phyloP scores from a whole-genome alignment of 2,329 filamentous ascomycete genomes.

The Bipolaris victoriae region DNA sequence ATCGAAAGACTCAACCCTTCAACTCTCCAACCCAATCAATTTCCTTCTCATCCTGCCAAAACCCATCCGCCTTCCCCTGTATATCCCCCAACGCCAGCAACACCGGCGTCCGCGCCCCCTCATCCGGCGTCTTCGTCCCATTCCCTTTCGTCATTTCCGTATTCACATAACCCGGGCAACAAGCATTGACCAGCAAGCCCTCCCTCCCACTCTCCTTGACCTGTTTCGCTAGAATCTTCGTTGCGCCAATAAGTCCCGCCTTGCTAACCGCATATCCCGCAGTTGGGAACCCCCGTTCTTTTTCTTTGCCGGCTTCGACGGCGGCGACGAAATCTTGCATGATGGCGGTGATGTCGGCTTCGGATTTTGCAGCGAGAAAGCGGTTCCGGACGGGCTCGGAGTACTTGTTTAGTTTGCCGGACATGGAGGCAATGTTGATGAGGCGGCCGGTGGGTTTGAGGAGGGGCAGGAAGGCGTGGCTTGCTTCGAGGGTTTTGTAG shows the following conservation, averaged over 20 bases:
- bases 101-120: slow-evolving; percentile 55
- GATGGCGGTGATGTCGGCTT: slow-evolving; percentile 54
- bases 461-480: slow-evolving; percentile 54
- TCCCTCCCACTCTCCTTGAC: slow-evolving; percentile 44
- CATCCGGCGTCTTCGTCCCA: slow-evolving; percentile 49
- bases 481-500: slow-evolving; percentile 57
- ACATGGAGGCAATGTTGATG: slow-evolving; percentile 58
- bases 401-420: slow-evolving; percentile 57
- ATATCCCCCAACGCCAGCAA: slow-evolving; percentile 52
- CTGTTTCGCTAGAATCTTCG: slow-evolving; percentile 47
- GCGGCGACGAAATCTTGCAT: slow-evolving; percentile 59
- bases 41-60: slow-evolving; percentile 50
- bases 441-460: slow-evolving; percentile 53
- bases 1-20: not conserved
- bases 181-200: slow-evolving; percentile 48
- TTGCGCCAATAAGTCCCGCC: slow-evolving; percentile 53
- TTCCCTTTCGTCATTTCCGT: slow-evolving; percentile 56
- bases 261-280: slow-evolving; percentile 59
- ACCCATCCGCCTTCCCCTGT: slow-evolving; percentile 43
- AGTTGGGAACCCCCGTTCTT: slow-evolving; percentile 57
- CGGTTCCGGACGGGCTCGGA: slow-evolving; percentile 51
- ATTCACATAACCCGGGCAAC: slow-evolving; percentile 54
- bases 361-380: slow-evolving; percentile 52
- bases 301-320: slow-evolving; percentile 55
- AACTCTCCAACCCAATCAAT: slow-evolving; percentile 47